Conservation (phyloP, 106 monocot species). For the Acorus gramineus region DNA sequence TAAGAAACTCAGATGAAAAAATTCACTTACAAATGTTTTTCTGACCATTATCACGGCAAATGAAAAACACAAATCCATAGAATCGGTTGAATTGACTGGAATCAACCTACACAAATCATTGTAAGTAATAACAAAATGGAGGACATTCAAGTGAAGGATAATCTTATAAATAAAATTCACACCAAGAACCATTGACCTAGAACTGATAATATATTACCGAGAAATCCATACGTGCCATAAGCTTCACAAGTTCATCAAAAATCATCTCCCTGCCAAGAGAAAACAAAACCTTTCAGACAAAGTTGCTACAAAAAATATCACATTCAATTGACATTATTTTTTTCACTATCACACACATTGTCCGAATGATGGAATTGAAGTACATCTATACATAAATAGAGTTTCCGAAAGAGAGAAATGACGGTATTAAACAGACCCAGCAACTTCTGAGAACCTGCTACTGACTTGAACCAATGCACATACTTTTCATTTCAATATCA, state of each 20-base stretch:
- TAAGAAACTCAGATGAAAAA: not conserved
- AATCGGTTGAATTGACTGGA: conserved; percentile 56
- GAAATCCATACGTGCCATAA: conserved; percentile 47
- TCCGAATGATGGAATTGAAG: too few species aligned
- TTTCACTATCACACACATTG: too few species aligned
- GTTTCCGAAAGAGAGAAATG: too few species aligned
- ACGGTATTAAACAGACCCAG: too few species aligned
- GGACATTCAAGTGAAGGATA: not conserved
- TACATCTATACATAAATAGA: too few species aligned
- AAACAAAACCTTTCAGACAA: too few species aligned
- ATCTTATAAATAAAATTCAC: not conserved
- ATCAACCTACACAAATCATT: conserved; percentile 39
- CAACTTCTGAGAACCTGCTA: too few species aligned
- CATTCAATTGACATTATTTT: too few species aligned
- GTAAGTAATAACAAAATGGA: not conserved
- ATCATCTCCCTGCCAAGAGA: conserved; percentile 25
- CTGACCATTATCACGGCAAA: conserved; percentile 82
- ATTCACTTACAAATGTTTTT: conserved; percentile 69
- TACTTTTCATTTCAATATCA: too few species aligned
- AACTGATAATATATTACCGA: conserved; percentile 28
- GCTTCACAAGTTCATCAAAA: conserved; percentile 39
- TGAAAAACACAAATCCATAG: conserved; percentile 87
- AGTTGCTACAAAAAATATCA: too few species aligned
- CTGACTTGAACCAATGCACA: too few species aligned
- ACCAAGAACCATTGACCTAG: not conserved